phyloP scores from a whole-genome alignment of 352 stramenopile genomes.

The Globisporangium iwayamae region DNA sequence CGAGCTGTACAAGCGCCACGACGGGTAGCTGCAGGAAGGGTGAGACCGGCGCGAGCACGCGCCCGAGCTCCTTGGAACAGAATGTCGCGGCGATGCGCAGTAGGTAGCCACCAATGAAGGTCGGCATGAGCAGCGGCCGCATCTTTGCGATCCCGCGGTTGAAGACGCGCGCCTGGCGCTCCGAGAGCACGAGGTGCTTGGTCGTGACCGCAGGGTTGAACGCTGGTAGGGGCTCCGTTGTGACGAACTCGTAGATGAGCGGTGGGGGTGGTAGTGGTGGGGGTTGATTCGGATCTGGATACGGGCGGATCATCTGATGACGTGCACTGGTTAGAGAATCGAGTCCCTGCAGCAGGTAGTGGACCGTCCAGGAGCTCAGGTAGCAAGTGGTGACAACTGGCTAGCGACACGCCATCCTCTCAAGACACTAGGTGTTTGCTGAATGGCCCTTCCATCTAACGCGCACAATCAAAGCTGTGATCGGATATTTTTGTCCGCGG shows the following conservation, averaged over 20 bases:
- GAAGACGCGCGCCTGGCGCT: background rate
- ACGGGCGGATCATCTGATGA: slow-evolving; percentile 3
- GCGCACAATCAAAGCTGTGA: too few relatives aligned
- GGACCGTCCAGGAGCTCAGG: too few relatives aligned
- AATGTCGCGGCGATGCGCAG: slow-evolving; percentile 6
- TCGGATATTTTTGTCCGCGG: too few relatives aligned
- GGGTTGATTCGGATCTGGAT: background rate
- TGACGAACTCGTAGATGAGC: slow-evolving; percentile 9
- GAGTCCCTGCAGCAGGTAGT: background rate
- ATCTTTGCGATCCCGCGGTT: background rate
- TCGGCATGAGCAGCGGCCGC: background rate
- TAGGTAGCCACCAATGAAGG: slow-evolving; percentile 3
- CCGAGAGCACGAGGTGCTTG: slow-evolving; percentile 6
- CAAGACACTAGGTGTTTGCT: too few relatives aligned
- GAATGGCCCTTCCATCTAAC: too few relatives aligned
- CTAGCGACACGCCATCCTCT: too few relatives aligned
- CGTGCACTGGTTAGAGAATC: background rate
- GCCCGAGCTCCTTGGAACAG: background rate
- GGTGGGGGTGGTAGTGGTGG: background rate
- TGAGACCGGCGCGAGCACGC: slow-evolving; percentile 10
- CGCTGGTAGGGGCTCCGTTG: slow-evolving; percentile 5
- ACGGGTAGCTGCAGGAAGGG: slow-evolving; percentile 8
- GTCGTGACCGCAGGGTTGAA: slow-evolving; percentile 13
- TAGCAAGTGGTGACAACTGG: too few relatives aligned
- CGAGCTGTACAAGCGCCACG: slow-evolving; percentile 1